Evolutionary conservation across 2,329 filamentous ascomycete species (phyloP).

Genomic region (Aureobasidium musti): DNA sequence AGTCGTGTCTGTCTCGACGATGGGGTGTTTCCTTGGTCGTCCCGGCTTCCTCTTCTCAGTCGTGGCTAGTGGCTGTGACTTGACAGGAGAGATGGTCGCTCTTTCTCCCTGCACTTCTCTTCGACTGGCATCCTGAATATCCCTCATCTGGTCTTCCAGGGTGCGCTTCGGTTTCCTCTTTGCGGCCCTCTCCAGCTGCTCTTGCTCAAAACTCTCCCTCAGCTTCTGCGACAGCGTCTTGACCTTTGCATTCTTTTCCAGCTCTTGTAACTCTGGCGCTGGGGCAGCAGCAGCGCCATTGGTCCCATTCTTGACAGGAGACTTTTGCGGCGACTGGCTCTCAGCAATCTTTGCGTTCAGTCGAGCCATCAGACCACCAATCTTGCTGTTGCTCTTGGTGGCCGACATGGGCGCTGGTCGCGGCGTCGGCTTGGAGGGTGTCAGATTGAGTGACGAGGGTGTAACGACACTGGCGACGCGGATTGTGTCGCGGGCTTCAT

Average conservation of each 20-base stretch:
- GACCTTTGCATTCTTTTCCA: not conserved
- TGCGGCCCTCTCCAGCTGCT: slow-evolving; percentile 26
- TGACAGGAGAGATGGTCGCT: not conserved
- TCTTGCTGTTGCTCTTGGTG: slow-evolving; percentile 28
- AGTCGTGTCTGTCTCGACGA: not conserved
- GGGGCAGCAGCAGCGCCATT: not conserved
- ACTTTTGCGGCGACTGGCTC: not conserved
- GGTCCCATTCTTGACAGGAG: not conserved
- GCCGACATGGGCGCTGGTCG: slow-evolving; percentile 4
- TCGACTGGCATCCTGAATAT: slow-evolving; percentile 36
- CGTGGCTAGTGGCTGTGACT: not conserved
- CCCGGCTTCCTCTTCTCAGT: slow-evolving; percentile 11
- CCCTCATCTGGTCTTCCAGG: slow-evolving; percentile 41
- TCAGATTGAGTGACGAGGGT: slow-evolving; percentile 6
- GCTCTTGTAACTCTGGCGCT: not conserved
- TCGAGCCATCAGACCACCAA: slow-evolving; percentile 22
- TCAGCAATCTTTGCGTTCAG: slow-evolving; percentile 26
- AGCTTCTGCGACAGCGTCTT: slow-evolving; percentile 18
- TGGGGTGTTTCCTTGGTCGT: slow-evolving; percentile 28
- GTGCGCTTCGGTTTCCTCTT: slow-evolving; percentile 38
- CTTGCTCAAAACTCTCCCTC: slow-evolving; percentile 9
- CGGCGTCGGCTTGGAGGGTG: slow-evolving; percentile 12
- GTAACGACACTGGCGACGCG: slow-evolving; percentile 16
- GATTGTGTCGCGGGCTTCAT: slow-evolving; percentile 27
- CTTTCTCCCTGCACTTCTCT: slow-evolving; percentile 22